A percentile compares a stretch with the other conserved stretches of the same genome.
phyloP scores from a whole-genome alignment of 176 grass and related monocot genomes.

The Panicum miliaceum region DNA sequence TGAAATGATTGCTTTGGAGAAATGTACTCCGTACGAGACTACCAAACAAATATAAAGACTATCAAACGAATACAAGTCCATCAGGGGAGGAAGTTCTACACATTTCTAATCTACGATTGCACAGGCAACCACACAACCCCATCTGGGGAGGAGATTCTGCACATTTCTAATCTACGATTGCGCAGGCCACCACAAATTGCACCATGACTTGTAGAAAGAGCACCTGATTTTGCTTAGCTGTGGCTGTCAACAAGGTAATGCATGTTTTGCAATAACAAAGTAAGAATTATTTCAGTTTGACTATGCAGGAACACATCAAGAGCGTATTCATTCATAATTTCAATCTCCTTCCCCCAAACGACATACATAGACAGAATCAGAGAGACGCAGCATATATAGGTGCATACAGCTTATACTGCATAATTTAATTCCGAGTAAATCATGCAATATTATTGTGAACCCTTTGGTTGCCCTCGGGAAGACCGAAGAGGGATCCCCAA shows the following conservation, averaged over 20 bases:
- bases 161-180: not conserved
- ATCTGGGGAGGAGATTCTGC: not conserved
- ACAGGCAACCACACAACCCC: not conserved
- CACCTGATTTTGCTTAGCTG: not conserved
- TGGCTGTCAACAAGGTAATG: not conserved
- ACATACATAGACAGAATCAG: conserved; percentile 28
- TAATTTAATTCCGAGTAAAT: conserved; percentile 7
- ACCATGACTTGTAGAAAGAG: not conserved
- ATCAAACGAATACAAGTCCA: not conserved
- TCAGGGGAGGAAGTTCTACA: not conserved
- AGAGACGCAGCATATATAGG: conserved; percentile 35
- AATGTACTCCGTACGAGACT: not conserved
- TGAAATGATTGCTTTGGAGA: not conserved
- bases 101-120: not conserved
- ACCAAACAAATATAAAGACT: not conserved
- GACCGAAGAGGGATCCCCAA: conserved; percentile 33
- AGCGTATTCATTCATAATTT: conserved; percentile 30
- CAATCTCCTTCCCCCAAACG: conserved; percentile 26
- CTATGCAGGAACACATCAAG: not conserved
- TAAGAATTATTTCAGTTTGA: not conserved
- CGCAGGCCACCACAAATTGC: not conserved
- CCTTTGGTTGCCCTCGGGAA: not conserved
- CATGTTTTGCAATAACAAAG: not conserved
- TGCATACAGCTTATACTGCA: conserved; percentile 24
- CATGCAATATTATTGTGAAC: conserved; percentile 28